Conservation (phyloP, 2,329 filamentous ascomycete genomes). For the Fusarium phyllophilum region DNA sequence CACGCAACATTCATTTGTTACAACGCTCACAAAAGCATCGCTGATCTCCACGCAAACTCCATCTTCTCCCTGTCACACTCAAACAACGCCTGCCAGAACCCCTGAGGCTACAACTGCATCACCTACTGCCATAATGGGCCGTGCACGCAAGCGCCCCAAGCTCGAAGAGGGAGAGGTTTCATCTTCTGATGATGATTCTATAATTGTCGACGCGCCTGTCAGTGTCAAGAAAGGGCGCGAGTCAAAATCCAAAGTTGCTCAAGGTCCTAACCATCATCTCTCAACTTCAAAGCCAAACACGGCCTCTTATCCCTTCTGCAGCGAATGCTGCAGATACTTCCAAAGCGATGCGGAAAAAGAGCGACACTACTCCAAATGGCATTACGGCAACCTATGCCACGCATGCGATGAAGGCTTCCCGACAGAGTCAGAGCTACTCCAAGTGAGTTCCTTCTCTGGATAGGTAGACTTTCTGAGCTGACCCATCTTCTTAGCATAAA, state of each 20-base stretch:
- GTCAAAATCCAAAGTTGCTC: not conserved
- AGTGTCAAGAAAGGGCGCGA: not conserved
- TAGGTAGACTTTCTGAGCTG: not conserved
- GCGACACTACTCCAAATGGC: not conserved
- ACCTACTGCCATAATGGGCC: not conserved
- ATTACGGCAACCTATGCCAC: not conserved
- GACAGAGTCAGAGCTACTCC: accelerated
- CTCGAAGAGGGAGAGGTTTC: not conserved
- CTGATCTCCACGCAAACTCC: not conserved
- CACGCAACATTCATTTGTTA: not conserved
- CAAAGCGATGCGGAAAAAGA: not conserved
- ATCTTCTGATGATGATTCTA: not conserved
- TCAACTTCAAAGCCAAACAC: not conserved
- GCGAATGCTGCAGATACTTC: not conserved
- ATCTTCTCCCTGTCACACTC: not conserved
- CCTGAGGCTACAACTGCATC: not conserved
- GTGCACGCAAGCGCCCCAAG: not conserved
- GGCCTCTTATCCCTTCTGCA: accelerated
- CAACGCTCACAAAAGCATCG: too few relatives aligned
- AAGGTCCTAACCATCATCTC: accelerated
- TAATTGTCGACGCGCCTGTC: accelerated
- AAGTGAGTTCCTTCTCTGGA: not conserved
- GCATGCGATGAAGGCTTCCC: not conserved
- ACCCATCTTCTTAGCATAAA: not conserved
- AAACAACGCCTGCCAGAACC: not conserved